Evolutionary conservation across 2,329 filamentous ascomycete genomes (phyloP), one percentile per base, ranked within the genome.

Genomic region (Cercospora sp.): DNA sequence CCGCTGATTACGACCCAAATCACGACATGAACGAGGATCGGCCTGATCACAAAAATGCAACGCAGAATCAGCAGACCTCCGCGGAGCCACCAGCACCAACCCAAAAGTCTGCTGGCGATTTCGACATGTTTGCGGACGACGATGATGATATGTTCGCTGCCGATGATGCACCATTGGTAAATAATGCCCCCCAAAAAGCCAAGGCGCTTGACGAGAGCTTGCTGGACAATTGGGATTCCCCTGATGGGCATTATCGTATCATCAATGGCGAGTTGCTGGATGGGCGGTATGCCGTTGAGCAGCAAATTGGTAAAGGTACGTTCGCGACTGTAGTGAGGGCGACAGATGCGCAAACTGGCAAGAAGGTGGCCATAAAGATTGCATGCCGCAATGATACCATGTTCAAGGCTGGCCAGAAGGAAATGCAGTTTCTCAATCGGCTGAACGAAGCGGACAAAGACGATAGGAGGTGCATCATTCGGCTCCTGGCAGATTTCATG

Each of bases 321-420:
- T 99, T 97, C 79, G 97, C 95, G 0, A 93, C 93, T 8, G 95
- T 99, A n/a, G 93, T 95, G 63, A 89, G 93, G 71, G 95, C 95
- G 23, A 86, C 88, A 70, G 94, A 97, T 79, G 87, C 90, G 23
- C 88, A 88, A 60, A 91, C 86, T 57, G 77, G 76, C 67, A 87
- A 88, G 73, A 79, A 91, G n/a, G 94, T 98, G 33, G 95, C 95
- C 26, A 91, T 99, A 85, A 99, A 99, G 82, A 95, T 99, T 75
- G 97, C 98, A 80, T 91, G 95, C 71, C 96, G 96, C 80, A 98
- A 99, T 75, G 94, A 78, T 30, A 76, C 73, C 20, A 79, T 84
- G 79, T 87, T 89, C 73, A 97, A 97, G 80, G 94, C 93, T 57
- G 95, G 94, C 20, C 89, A 93, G 79, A 97, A 95, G 67, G 95